Evolutionary conservation across 805 yeast genomes (phyloP).

Genomic region (Lipomyces kockii): DNA sequence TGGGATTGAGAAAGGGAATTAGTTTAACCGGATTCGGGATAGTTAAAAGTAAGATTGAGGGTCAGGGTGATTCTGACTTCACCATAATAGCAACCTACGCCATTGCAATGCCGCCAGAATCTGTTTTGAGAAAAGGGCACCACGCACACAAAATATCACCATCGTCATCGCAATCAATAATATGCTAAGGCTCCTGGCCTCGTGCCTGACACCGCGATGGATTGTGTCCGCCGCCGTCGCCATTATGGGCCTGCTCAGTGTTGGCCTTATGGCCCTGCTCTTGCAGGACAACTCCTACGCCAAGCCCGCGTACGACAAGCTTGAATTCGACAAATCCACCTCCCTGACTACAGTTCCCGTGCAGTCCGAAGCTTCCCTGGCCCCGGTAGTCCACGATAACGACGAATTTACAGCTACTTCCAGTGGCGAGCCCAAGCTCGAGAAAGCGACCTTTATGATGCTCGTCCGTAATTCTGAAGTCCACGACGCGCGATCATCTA

Average conservation of each 20-base stretch:
- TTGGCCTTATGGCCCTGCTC: not conserved
- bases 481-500: slow-evolving; percentile 59
- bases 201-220: not conserved
- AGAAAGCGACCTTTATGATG: slow-evolving; percentile 68
- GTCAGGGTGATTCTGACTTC: too few species aligned
- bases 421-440: slow-evolving; percentile 8
- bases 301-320: not conserved
- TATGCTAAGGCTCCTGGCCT: not conserved
- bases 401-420: not conserved
- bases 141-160: not conserved
- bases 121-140: too few species aligned
- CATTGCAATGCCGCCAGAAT: too few species aligned
- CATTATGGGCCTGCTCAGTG: not conserved
- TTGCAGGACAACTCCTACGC: not conserved
- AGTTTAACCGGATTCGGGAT: too few species aligned
- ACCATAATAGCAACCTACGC: too few species aligned
- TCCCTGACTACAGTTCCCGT: not conserved
- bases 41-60: too few species aligned
- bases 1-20: too few species aligned
- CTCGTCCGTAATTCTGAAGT: slow-evolving; percentile 72
- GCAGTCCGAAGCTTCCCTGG: not conserved
- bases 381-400: not conserved
- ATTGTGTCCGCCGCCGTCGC: not conserved
- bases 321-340: too few species aligned
- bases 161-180: not conserved